Conservation (phyloP, 352 stramenopile genomes). For the Pythium aristosporum region DNA sequence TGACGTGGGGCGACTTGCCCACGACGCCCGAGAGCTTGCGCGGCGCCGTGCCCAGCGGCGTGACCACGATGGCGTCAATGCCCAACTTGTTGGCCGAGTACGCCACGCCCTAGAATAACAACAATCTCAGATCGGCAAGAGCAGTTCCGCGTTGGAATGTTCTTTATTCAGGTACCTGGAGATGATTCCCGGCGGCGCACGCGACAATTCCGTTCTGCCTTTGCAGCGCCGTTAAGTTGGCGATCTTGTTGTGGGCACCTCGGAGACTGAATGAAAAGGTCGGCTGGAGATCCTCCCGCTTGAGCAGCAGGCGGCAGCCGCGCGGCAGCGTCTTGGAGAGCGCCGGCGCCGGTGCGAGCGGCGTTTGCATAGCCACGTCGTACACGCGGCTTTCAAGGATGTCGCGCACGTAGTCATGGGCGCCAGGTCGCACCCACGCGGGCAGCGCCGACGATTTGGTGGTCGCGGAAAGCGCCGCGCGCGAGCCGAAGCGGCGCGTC, state of each 20-base stretch:
- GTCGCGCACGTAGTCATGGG: constrained; percentile 76
- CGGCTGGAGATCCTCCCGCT: constrained; percentile 97
- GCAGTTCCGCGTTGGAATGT: neutral
- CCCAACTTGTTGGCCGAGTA: constrained; percentile 92
- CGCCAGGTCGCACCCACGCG: constrained; percentile 65
- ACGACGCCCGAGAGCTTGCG: constrained; percentile 84
- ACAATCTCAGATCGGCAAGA: neutral
- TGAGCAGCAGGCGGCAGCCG: constrained; percentile 82
- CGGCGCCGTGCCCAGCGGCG: constrained; percentile 92
- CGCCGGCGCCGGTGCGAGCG: constrained; percentile 54
- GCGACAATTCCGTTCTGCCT: constrained; percentile 80
- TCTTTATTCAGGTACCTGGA: constrained; percentile 59
- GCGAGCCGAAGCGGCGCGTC: constrained; percentile 36
- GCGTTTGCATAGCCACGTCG: constrained; percentile 76
- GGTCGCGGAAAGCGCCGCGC: constrained; percentile 1
- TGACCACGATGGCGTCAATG: constrained; percentile 95
- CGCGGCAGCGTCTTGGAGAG: constrained; percentile 54
- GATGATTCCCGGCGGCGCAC: constrained; percentile 93
- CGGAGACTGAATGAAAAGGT: constrained; percentile 99
- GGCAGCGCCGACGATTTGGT: constrained; percentile 34
- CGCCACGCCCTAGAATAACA: constrained; percentile 82
- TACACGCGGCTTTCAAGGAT: constrained; percentile 84
- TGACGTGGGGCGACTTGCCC: constrained; percentile 65
- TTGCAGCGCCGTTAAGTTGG: constrained; percentile 83
- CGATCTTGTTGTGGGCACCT: constrained; percentile 99